These are phyloP conservation scores for Thelonectria olida DNA, from an alignment of 2,329 filamentous ascomycete species.

Conservation along the genomic window DNA sequence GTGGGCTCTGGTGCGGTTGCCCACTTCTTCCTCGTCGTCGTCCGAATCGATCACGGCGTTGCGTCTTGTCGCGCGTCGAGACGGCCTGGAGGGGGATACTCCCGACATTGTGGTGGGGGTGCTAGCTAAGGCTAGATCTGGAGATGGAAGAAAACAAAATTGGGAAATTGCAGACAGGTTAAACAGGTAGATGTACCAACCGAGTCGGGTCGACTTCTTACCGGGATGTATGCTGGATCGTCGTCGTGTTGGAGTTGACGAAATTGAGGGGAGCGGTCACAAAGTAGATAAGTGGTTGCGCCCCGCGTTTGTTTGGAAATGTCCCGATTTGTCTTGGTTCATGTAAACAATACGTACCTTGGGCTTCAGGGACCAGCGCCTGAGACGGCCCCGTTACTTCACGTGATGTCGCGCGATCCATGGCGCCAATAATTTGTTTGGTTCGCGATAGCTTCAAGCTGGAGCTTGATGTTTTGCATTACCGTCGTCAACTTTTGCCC, in stretches of 20 bases:
- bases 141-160: neutral
- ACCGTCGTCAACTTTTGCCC: neutral
- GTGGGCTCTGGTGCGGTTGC: conserved; percentile 62
- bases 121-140: conserved; percentile 12
- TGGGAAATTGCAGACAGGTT: neutral
- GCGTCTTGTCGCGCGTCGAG: conserved; percentile 65
- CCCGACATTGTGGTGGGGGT: conserved; percentile 43
- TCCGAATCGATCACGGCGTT: conserved; percentile 77
- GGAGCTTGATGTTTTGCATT: neutral
- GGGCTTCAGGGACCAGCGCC: neutral
- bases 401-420: conserved; percentile 39
- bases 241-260: conserved; percentile 17
- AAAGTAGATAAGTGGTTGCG: conserved; percentile 43
- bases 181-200: conserved; percentile 9
- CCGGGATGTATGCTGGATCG: conserved; percentile 12
- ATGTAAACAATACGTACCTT: conserved; percentile 51
- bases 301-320: conserved; percentile 52
- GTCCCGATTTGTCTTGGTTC: conserved; percentile 48
- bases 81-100: conserved; percentile 47
- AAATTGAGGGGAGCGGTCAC: conserved; percentile 19
- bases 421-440: conserved; percentile 19
- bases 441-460: conserved; percentile 37
- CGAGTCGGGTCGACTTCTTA: conserved; percentile 12
- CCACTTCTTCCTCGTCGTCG: conserved; percentile 76
- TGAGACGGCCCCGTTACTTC: conserved; percentile 9